Conservation (phyloP, 805 yeast genomes). For the Grigorovia humatica region DNA sequence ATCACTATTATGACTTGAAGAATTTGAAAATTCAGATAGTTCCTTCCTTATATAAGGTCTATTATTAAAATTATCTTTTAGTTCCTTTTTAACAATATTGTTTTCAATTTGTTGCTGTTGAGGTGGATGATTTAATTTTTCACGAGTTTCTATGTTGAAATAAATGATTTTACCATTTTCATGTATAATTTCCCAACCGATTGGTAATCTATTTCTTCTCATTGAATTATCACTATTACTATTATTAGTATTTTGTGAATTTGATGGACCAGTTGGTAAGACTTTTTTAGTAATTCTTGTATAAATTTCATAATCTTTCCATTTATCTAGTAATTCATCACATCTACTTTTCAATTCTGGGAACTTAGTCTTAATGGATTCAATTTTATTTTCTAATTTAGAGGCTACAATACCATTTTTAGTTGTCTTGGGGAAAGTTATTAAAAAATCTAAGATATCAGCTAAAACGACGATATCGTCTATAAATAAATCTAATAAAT, state of each 20-base stretch:
- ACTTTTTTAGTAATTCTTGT: conserved; percentile 65
- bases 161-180: conserved; percentile 28
- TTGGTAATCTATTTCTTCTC: conserved; percentile 26
- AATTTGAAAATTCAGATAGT: neutral
- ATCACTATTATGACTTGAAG: neutral
- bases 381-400: conserved; percentile 56
- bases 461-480: conserved; percentile 30
- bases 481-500: conserved; percentile 37
- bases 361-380: conserved; percentile 18
- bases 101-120: neutral
- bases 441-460: conserved; percentile 47
- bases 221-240: conserved; percentile 1
- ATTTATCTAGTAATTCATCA: conserved; percentile 42
- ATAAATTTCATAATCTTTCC: conserved; percentile 74
- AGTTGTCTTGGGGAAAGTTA: conserved; percentile 60
- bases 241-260: neutral
- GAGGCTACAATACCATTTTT: conserved; percentile 68
- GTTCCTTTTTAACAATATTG: neutral
- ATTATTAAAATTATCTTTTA: neutral
- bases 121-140: conserved; percentile 26
- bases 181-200: conserved; percentile 28
- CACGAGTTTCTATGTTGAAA: conserved; percentile 24
- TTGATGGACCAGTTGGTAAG: neutral
- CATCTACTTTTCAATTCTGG: conserved; percentile 24
- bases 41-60: neutral